Percentiles rank a stretch among this genome's conserved stretches.
Conservation (phyloP, 257 asterid species). For the Primulina eburnea region DNA sequence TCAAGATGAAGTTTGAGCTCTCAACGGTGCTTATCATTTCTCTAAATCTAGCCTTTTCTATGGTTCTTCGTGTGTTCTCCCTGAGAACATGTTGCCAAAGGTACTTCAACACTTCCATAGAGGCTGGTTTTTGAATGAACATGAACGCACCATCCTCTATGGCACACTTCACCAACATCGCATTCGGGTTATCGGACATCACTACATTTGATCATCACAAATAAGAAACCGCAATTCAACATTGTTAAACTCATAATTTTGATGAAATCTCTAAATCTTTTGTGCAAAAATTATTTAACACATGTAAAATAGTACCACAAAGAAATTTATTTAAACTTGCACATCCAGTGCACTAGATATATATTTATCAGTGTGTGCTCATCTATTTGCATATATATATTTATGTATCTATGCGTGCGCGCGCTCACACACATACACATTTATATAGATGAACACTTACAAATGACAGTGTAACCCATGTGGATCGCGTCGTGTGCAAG, state of each 20-base stretch:
- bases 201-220: conserved; percentile 17
- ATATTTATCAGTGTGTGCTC: not conserved
- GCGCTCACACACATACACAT: no score
- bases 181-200: conserved; percentile 17
- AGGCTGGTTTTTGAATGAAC: conserved; percentile 24
- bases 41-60: conserved; percentile 10
- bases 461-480: conserved; percentile 12
- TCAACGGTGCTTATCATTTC: not conserved
- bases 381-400: no score
- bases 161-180: conserved; percentile 22
- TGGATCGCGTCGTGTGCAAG: conserved; percentile 20
- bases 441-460: not conserved
- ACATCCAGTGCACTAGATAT: not conserved
- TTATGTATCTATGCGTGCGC: no score
- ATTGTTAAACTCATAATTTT: no score
- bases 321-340: not conserved
- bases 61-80: conserved; percentile 15
- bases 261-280: no score
- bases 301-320: no score
- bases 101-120: conserved; percentile 21
- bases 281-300: no score
- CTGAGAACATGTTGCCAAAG: conserved; percentile 31
- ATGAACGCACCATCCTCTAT: conserved; percentile 35
- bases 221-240: no score
- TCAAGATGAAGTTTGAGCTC: not conserved